Evolutionary conservation across 371 early-diverging fungal genomes (phyloP), one percentile per base, ranked within the genome.

Genomic region (Rhizopus sp.): DNA sequence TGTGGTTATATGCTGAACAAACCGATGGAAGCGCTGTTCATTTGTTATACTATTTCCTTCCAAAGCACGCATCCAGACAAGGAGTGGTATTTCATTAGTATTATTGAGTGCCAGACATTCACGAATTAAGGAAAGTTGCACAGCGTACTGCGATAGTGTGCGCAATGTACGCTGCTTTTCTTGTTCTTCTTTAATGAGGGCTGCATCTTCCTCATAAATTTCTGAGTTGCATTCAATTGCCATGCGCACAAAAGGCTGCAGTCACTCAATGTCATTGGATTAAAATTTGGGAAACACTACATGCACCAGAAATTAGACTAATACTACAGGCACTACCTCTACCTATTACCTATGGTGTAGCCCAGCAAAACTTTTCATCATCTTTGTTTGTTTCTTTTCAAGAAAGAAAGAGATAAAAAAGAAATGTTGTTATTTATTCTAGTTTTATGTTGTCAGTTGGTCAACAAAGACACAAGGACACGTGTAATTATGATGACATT

Each of bases 41-140:
- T 56, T 56, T 23, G 23, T 56, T 56, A 49, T 38, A 49, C 16
- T 56, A 40, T 29, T 48, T 8, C 39, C 56, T 48, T 56, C 56
- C 30, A 56, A 0, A 56, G 49, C 38, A 48, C 49, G 48, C 34
- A 39, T 48, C 49, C 56, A 56, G 49, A 48, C 56, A 47, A 56
- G 49, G 47, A 48, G 49, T 49, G 49, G 56, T 47, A 56, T 56
- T 56, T 56, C 56, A 51, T 15, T 49, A 34, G 49, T 34, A 49
- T 34, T 1, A 49, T 49, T 49, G 34, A 49, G 49, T 49, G 32
- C 23, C 51, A 51, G 39, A 38, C 51, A 51, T 51, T 39, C 39
- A 38, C 39, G 37, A 38, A 51, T 51, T 38, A 51, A 38, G 38
- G 51, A 51, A 2, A 51, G n/a, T 39, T 51, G 51, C 37, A 17